phyloP scores from a whole-genome alignment of 768 basidiomycete species.

The Leccinum sublutescens region DNA sequence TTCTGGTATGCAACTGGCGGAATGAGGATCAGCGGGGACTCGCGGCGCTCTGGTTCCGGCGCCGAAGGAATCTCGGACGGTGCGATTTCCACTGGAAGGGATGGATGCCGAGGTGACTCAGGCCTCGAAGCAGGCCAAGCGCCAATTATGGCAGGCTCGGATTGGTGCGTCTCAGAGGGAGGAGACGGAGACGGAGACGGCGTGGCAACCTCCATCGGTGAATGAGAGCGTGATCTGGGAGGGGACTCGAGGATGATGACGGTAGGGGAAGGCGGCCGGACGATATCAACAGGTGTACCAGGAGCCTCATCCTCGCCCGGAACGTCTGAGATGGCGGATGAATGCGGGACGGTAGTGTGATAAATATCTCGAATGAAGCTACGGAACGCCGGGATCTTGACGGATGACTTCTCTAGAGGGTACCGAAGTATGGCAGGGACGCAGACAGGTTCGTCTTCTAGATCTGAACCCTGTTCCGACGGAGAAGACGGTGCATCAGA shows the following conservation, averaged over 20 bases:
- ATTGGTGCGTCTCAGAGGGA: slow-evolving; percentile 16
- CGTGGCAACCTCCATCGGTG: slow-evolving; percentile 49
- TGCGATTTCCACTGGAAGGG: slow-evolving; percentile 11
- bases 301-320: slow-evolving; percentile 11
- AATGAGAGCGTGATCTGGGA: slow-evolving; percentile 38
- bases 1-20: slow-evolving; percentile 8
- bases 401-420: slow-evolving; percentile 10
- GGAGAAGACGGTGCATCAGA: slow-evolving; percentile 30
- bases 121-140: slow-evolving; percentile 43
- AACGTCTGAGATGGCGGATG: slow-evolving; percentile 11
- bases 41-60: slow-evolving; percentile 2
- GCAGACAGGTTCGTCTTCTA: slow-evolving; percentile 45
- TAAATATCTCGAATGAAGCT: slow-evolving; percentile 32
- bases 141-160: slow-evolving; percentile 42
- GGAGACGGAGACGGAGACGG: slow-evolving; percentile 37
- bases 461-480: slow-evolving; percentile 48
- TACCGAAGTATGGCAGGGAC: slow-evolving; percentile 15
- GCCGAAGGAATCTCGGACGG: slow-evolving; percentile 9
- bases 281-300: slow-evolving; percentile 7
- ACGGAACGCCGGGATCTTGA: slow-evolving; percentile 34
- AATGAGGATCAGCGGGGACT: slow-evolving; percentile 4
- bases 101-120: slow-evolving; percentile 28
- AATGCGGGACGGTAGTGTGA: slow-evolving; percentile 9
- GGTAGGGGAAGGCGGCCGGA: slow-evolving; percentile 18
- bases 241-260: slow-evolving; percentile 15